A percentile compares a stretch with the other conserved stretches of the same genome.
Conservation (phyloP, 805 yeast genomes). For the Monosporozyma aerobia region DNA sequence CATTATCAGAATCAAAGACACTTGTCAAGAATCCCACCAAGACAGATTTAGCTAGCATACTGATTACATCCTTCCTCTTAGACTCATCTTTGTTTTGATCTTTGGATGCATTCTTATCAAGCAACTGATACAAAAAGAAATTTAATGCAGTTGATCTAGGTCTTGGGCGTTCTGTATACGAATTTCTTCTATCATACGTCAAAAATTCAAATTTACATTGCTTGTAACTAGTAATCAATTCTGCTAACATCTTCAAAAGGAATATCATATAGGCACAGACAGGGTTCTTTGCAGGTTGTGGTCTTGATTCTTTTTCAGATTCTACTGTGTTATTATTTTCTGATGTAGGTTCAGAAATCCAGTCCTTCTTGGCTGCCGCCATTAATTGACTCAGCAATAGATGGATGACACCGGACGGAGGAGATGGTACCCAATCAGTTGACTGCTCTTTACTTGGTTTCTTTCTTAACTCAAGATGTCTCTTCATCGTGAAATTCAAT, state of each 20-base stretch:
- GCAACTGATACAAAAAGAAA: conserved; percentile 63
- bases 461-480: conserved; percentile 13
- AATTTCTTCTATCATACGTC: conserved; percentile 57
- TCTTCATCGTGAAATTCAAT: conserved; percentile 20
- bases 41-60: conserved; percentile 53
- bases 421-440: conserved; percentile 8
- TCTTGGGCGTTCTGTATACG: conserved; percentile 36
- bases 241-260: conserved; percentile 57
- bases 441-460: conserved; percentile 6
- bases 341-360: conserved; percentile 32
- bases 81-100: conserved; percentile 28
- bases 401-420: conserved; percentile 51
- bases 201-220: conserved; percentile 75
- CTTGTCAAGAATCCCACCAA: conserved; percentile 57
- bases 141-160: conserved; percentile 74
- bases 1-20: conserved; percentile 36
- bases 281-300: conserved; percentile 39
- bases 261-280: conserved; percentile 60
- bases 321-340: conserved; percentile 21
- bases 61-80: conserved; percentile 45
- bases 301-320: conserved; percentile 27
- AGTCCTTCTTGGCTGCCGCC: conserved; percentile 35
- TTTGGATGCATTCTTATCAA: conserved; percentile 42
- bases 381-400: conserved; percentile 57
- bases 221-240: conserved; percentile 67